Conservation (phyloP, 169 alveolate genomes). For the Eimeria tenella region DNA sequence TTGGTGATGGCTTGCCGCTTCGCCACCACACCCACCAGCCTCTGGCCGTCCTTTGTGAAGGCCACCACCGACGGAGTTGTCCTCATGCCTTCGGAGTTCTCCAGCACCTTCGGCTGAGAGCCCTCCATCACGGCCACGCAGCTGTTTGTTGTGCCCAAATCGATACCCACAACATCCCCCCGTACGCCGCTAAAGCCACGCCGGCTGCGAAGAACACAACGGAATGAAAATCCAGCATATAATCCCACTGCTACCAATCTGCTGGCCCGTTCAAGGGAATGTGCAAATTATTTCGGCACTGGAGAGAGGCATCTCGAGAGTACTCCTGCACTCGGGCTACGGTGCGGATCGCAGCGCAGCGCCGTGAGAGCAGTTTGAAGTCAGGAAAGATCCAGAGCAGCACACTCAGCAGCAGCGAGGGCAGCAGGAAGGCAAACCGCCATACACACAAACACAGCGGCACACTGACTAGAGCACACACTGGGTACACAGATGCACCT, state of each 20-base stretch:
- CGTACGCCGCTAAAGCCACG: constrained; percentile 52
- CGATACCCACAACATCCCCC: constrained; percentile 97
- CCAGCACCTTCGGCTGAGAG: constrained; percentile 94
- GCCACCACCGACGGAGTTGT: constrained; percentile 99
- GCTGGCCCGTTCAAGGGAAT: neutral
- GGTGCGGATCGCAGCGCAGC: too few relatives aligned
- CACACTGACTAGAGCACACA: neutral
- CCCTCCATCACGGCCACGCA: constrained; percentile 99
- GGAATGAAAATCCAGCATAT: neutral
- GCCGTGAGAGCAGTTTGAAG: too few relatives aligned
- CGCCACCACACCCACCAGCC: constrained; percentile 98
- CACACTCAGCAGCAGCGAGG: neutral
- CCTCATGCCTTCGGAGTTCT: constrained; percentile 98
- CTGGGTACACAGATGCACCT: neutral
- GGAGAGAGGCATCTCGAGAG: too few relatives aligned
- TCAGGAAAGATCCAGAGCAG: too few relatives aligned
- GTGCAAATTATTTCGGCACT: too few relatives aligned
- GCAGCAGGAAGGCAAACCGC: neutral
- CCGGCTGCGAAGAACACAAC: constrained; percentile 60
- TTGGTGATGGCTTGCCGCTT: constrained; percentile 97
- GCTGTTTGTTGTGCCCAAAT: constrained; percentile 99
- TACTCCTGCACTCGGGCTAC: too few relatives aligned
- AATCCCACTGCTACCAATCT: neutral
- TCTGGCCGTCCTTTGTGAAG: constrained; percentile 96
- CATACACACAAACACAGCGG: neutral